These are phyloP conservation scores for Dissophora globulifera DNA, from an alignment of 192 early-diverging fungal species.

Conservation along the genomic window DNA sequence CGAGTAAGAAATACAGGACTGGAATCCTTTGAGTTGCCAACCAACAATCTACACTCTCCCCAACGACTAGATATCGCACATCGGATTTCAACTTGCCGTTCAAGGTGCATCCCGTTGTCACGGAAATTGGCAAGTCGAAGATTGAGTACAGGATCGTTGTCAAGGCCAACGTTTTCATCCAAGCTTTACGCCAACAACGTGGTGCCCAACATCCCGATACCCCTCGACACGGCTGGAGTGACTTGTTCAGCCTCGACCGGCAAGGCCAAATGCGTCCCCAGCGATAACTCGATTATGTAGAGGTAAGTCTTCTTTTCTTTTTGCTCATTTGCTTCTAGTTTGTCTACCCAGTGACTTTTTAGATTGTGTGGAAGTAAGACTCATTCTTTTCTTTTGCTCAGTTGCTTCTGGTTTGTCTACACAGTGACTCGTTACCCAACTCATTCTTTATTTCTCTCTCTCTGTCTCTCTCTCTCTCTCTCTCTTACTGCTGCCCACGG, in stretches of 20 bases:
- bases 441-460: too few relatives aligned
- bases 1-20: too few relatives aligned
- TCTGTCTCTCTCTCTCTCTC: too few relatives aligned
- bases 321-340: too few relatives aligned
- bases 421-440: too few relatives aligned
- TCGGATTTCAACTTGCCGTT: conserved; percentile 98
- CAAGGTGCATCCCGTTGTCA: conserved; percentile 92
- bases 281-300: conserved; percentile 95
- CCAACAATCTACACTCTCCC: too few relatives aligned
- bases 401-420: too few relatives aligned
- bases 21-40: too few relatives aligned
- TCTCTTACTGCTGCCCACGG: conserved; percentile 86
- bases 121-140: conserved; percentile 80
- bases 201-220: conserved; percentile 87
- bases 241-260: conserved; percentile 83
- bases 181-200: conserved; percentile 94
- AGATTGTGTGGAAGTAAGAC: too few relatives aligned
- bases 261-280: conserved; percentile 95
- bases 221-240: conserved; percentile 86
- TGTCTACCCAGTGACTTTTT: too few relatives aligned
- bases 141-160: conserved; percentile 93
- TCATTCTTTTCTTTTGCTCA: background rate
- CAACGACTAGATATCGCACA: conserved; percentile 87
- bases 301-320: too few relatives aligned
- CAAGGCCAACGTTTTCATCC: conserved; percentile 86